These are phyloP conservation scores for Westerdykella ornata DNA, from an alignment of 2,329 filamentous ascomycete species.

Conservation along the genomic window DNA sequence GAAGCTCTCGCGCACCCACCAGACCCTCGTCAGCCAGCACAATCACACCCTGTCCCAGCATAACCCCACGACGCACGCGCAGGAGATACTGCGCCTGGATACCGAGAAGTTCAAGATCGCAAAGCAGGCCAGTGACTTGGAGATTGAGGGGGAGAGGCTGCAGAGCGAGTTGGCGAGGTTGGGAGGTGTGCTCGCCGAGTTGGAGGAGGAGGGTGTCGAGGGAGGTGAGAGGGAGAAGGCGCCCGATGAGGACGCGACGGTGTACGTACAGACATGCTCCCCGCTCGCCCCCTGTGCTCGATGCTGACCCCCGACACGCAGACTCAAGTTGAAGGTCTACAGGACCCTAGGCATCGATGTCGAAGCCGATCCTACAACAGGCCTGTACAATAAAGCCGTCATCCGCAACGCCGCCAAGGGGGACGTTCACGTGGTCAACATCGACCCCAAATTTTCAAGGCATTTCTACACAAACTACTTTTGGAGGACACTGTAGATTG, in stretches of 20 bases:
- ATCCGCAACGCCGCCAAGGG: slow-evolving; percentile 80
- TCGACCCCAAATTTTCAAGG: slow-evolving; percentile 84
- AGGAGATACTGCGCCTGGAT: slow-evolving; percentile 77
- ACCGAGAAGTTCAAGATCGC: slow-evolving; percentile 90
- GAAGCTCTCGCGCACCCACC: slow-evolving; percentile 67
- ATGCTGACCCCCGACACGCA: slow-evolving; percentile 23
- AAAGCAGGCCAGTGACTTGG: slow-evolving; percentile 81
- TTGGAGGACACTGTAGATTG: slow-evolving; percentile 69
- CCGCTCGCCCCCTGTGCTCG: neutral
- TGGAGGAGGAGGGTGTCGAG: slow-evolving; percentile 83
- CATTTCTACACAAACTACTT: slow-evolving; percentile 96
- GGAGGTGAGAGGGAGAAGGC: slow-evolving; percentile 53
- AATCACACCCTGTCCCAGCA: slow-evolving; percentile 67
- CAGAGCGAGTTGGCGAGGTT: slow-evolving; percentile 70
- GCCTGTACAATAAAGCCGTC: slow-evolving; percentile 78
- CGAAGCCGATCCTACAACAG: slow-evolving; percentile 64
- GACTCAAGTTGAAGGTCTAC: slow-evolving; percentile 81
- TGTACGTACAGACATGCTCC: slow-evolving; percentile 36
- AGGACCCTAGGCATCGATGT: slow-evolving; percentile 85
- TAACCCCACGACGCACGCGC: slow-evolving; percentile 72
- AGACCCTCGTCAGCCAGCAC: slow-evolving; percentile 68
- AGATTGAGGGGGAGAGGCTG: slow-evolving; percentile 92
- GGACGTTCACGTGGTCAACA: slow-evolving; percentile 89
- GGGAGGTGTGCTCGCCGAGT: slow-evolving; percentile 65
- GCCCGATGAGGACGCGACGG: slow-evolving; percentile 42